Conservation (phyloP, 2,329 filamentous ascomycete genomes). For the Botrytis squamosa region DNA sequence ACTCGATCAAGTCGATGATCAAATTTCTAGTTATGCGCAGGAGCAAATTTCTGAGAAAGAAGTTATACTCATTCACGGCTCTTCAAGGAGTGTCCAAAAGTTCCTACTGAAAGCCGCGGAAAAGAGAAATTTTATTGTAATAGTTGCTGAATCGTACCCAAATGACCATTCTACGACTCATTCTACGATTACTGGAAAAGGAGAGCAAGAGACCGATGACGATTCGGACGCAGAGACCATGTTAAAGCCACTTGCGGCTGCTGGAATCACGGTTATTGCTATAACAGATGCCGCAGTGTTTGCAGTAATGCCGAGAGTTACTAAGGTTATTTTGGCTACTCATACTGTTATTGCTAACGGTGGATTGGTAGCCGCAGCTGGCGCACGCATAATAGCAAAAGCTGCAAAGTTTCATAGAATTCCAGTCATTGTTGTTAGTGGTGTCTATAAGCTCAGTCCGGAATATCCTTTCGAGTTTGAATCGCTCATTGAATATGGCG, state of each 20-base stretch:
- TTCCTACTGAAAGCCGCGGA: conserved; percentile 85
- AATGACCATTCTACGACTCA: conserved; percentile 67
- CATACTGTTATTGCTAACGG: conserved; percentile 87
- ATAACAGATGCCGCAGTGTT: conserved; percentile 84
- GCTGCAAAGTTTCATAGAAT: conserved; percentile 80
- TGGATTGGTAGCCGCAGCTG: conserved; percentile 77
- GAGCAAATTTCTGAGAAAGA: conserved; percentile 94
- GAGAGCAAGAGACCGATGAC: conserved; percentile 44
- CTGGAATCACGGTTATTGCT: conserved; percentile 78
- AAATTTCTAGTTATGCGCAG: conserved; percentile 84
- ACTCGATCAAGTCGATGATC: conserved; percentile 86
- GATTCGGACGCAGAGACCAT: conserved; percentile 52
- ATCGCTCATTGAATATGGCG: conserved; percentile 81
- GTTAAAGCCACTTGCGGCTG: conserved; percentile 72
- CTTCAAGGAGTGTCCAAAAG: conserved; percentile 81
- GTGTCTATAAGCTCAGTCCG: conserved; percentile 91
- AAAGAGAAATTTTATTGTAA: conserved; percentile 88
- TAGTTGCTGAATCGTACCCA: conserved; percentile 73
- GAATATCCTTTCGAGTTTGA: conserved; percentile 83
- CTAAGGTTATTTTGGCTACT: conserved; percentile 90
- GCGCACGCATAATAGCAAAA: conserved; percentile 78
- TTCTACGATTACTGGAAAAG: conserved; percentile 58
- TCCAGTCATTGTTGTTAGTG: conserved; percentile 84
- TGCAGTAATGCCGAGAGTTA: conserved; percentile 91
- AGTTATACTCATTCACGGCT: conserved; percentile 84